Base-by-base conservation (phyloP, 1,284 basidiomycete species). In the Kalmanozyma brasiliensis region DNA sequence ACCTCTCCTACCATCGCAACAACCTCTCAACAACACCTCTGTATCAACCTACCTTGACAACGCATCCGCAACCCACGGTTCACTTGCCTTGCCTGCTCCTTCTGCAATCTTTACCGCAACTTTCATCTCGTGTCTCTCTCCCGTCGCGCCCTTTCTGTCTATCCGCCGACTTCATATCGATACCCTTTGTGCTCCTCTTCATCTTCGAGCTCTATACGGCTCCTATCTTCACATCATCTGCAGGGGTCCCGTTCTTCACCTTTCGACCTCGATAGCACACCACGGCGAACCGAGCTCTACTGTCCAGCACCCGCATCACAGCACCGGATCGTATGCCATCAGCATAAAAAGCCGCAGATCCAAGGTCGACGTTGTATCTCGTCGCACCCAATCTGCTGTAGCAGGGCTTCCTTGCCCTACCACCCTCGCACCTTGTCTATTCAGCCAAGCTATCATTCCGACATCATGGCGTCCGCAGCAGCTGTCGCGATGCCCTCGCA, bases 391-490 rank as follows among this genome's bases (percentile, higher is more conserved):
- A n/a, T n/a, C n/a, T n/a, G n/a, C n/a, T n/a, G n/a, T n/a, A n/a
- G n/a, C n/a, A n/a, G n/a, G n/a, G n/a, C 23, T 43, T 1, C 19
- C 17, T n/a, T 29, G 8, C 2, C 16, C 2, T 20, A 20, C n/a
- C 19, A 29, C 11, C 26, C 7, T 29, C 26, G 26, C 26, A 29
- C 26, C 26, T 29, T 11, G 26, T 29, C 26, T 6, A 29, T 11
- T 11, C n/a, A n/a, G n/a, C n/a, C n/a, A n/a, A n/a, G n/a, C n/a
- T n/a, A n/a, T 29, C 26, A 5, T 16, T 29, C 30, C 6, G 26
- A 56, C 9, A 11, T n/a, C n/a, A 63, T 63, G 52, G 33, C 60
- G 2, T 53, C 62, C 8, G 47, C 56, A 59, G 51, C 37, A 1
- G 52, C 51, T 32, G 37, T 44, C 16, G 35, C 29, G 9, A 30